Percentiles rank a stretch among this genome's conserved stretches.
Conservation (phyloP, 257 asterid species). For the Thymus quinquecostatus region DNA sequence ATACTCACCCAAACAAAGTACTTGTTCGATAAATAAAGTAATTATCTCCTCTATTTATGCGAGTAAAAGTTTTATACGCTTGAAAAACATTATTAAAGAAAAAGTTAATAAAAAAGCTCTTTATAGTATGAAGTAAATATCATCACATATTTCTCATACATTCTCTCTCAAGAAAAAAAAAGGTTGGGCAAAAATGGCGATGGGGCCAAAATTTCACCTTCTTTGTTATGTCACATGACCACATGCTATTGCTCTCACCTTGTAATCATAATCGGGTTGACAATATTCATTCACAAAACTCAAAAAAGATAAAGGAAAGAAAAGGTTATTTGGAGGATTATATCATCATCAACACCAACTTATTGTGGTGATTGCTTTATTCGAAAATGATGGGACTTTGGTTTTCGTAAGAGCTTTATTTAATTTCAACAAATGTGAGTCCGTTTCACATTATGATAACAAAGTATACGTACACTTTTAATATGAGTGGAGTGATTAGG, state of each 20-base stretch:
- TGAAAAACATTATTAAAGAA: not conserved
- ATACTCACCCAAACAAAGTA: not conserved
- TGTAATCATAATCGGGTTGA: not conserved
- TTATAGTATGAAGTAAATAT: not conserved
- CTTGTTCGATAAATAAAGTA: not conserved
- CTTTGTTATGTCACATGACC: slow-evolving; percentile 6
- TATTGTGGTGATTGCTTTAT: no score
- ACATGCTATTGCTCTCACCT: not conserved
- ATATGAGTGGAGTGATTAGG: no score
- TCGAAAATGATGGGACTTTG: no score
- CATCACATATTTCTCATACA: not conserved
- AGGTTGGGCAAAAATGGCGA: not conserved
- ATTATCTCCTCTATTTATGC: not conserved
- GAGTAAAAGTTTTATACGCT: not conserved
- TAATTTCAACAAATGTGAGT: no score
- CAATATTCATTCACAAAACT: not conserved
- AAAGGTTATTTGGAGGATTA: not conserved
- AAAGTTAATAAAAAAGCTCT: no score
- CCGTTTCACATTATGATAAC: no score
- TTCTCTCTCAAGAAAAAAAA: not conserved
- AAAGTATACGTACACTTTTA: no score
- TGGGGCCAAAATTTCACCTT: not conserved
- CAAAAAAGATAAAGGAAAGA: not conserved
- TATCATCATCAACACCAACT: not conserved
- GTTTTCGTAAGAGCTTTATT: no score